These are phyloP conservation scores for Trichocladium uniseriatum DNA, from an alignment of 495 filamentous ascomycete species.

Conservation along the genomic window DNA sequence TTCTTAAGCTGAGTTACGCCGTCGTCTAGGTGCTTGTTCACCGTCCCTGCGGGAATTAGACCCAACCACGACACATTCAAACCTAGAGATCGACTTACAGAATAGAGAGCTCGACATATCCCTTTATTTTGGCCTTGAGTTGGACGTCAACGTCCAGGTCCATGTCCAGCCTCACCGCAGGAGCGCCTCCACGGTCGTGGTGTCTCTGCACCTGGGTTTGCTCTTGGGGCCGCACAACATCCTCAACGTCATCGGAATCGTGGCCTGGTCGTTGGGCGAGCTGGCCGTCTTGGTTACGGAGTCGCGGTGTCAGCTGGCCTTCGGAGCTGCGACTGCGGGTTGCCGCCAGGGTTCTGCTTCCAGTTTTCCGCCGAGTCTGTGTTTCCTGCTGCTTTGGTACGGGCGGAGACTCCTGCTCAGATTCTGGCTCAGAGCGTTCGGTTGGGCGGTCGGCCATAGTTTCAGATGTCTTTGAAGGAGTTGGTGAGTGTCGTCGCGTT, in stretches of 20 bases:
- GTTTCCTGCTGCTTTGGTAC: too few species aligned
- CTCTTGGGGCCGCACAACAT: background rate
- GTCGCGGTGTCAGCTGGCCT: background rate
- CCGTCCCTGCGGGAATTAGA: background rate
- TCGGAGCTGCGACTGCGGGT: background rate
- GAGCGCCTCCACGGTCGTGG: slow-evolving; percentile 14
- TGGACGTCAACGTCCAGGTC: slow-evolving; percentile 23
- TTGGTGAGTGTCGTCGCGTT: too few species aligned
- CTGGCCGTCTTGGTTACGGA: background rate
- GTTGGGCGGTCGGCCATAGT: background rate
- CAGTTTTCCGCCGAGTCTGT: too few species aligned
- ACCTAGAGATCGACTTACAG: too few species aligned
- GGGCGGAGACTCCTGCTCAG: background rate
- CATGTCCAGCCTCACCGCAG: slow-evolving; percentile 23
- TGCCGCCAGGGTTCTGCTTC: background rate
- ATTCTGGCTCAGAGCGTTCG: background rate
- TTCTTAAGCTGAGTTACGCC: background rate
- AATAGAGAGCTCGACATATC: slow-evolving; percentile 18
- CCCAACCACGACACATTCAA: too few species aligned
- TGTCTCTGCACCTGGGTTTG: background rate
- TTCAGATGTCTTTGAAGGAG: background rate
- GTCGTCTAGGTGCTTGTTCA: background rate
- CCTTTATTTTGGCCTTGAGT: slow-evolving; percentile 24
- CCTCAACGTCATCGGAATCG: background rate
- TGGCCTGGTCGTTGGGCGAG: background rate